Conservation (phyloP, 2,329 filamentous ascomycete genomes). For the Sporothrix curviconia region DNA sequence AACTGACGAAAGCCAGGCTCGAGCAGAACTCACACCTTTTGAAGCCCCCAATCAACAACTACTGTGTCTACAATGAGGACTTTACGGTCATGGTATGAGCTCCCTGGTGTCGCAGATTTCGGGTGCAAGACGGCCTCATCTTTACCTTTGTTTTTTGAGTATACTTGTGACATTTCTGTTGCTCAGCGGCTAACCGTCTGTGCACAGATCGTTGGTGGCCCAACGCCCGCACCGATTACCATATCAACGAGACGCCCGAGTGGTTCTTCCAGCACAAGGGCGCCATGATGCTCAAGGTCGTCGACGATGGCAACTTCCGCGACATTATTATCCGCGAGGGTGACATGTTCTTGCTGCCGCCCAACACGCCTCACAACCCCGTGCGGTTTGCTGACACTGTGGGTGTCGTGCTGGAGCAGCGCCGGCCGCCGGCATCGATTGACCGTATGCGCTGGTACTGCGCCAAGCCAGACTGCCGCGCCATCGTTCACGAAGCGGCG, state of each 20-base stretch:
- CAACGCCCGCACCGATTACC: constrained; percentile 94
- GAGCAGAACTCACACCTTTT: constrained; percentile 86
- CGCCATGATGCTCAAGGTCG: constrained; percentile 87
- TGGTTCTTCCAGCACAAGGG: constrained; percentile 98
- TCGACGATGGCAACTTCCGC: constrained; percentile 65
- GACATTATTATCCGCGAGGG: constrained; percentile 89
- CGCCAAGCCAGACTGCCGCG: constrained; percentile 47
- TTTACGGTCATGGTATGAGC: constrained; percentile 69
- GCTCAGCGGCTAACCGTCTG: background rate
- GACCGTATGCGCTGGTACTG: constrained; percentile 84
- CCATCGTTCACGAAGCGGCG: constrained; percentile 73
- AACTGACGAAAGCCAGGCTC: constrained; percentile 54
- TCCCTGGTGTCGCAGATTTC: no score
- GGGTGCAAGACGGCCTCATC: no score
- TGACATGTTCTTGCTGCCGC: constrained; percentile 85
- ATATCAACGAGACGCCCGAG: constrained; percentile 93
- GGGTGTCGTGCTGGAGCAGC: constrained; percentile 88
- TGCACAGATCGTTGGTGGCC: constrained; percentile 66
- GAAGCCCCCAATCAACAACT: constrained; percentile 93
- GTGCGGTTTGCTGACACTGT: constrained; percentile 90
- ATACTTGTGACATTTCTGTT: background rate
- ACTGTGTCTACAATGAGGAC: constrained; percentile 84
- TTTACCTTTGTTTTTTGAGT: background rate
- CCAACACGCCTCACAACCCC: constrained; percentile 94
- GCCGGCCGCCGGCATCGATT: constrained; percentile 59